Evolutionary conservation across 768 basidiomycete genomes (phyloP), one percentile per base, ranked within the genome.

Genomic region (Cubamyces lactineus): DNA sequence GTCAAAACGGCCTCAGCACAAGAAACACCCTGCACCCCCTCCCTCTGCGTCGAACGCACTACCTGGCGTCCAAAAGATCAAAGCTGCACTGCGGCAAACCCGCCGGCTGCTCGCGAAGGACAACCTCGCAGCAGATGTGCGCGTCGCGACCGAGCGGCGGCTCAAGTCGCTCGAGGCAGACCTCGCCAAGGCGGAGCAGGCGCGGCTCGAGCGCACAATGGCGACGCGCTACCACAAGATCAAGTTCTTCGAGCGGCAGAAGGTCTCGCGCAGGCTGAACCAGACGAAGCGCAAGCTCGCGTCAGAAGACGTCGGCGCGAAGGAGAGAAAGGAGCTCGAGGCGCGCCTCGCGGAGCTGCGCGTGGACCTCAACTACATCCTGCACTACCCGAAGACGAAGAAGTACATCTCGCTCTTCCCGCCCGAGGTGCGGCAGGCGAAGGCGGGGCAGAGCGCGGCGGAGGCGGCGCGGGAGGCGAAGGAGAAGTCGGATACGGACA

Each of bases 241-340:
- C 69, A 96, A 94, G 73, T 98, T 98, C 77, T 97, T 98, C 64
- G 95, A 98, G 73, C 86, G 94, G 47, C 87, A 93, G 76, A 98
- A 96, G 69, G 84, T 96, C 13, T 71, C 85, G 3, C 85, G 96
- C 21, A 91, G 88, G 72, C 82, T 97, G 52, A 84, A 78, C 46
- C 86, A 91, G 69, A 75, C 78, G n/a, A 88, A 88, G 71, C 85
- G 82, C 63, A 77, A 75, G 49, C 69, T 90, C 3, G 70, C 75
- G 3, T 46, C n/a, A 23, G 50, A 48, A 11, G 74, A 74, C 3
- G 73, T 74, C 17, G 73, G 72, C 7, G 77, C 78, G 61, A 75
- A 75, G 54, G 72, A 78, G 60, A 67, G 67, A 28, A 68, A 70
- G 57, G 65, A 72, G 60, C 71, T 88, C 12, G 77, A 85, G 59